Percentiles rank a stretch among this genome's conserved stretches.
Conservation (phyloP, 2,329 filamentous ascomycete genomes). For the Bipolaris zeicola region DNA sequence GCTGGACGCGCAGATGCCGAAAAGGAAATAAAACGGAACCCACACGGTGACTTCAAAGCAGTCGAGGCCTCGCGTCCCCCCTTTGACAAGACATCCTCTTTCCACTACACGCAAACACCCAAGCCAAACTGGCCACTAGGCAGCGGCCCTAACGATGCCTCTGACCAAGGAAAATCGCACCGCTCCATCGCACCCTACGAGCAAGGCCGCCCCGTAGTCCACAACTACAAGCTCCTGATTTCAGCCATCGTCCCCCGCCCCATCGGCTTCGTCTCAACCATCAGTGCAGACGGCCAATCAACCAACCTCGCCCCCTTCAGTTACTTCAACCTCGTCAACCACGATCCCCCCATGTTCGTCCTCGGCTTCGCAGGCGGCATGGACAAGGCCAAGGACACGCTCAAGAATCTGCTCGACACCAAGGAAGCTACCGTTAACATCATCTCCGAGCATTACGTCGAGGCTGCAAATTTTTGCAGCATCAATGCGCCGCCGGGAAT, state of each 20-base stretch:
- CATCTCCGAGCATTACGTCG: conserved; percentile 80
- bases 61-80: conserved; percentile 70
- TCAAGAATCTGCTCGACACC: conserved; percentile 73
- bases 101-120: conserved; percentile 67
- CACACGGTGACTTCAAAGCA: conserved; percentile 75
- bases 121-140: conserved; percentile 70
- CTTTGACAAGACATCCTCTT: conserved; percentile 58
- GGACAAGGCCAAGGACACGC: conserved; percentile 74
- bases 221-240: conserved; percentile 94
- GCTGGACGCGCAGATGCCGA: conserved; percentile 53
- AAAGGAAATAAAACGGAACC: conserved; percentile 63
- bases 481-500: conserved; percentile 78
- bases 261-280: conserved; percentile 68
- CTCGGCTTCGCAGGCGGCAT: conserved; percentile 64
- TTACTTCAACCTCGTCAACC: conserved; percentile 82
- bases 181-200: conserved; percentile 81
- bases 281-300: conserved; percentile 63
- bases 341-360: conserved; percentile 85
- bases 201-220: conserved; percentile 66
- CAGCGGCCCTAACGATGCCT: conserved; percentile 65
- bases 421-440: conserved; percentile 82
- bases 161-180: conserved; percentile 63
- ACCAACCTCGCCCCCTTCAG: conserved; percentile 86
- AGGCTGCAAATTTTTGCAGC: conserved; percentile 82
- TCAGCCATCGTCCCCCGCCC: conserved; percentile 81